Conservation (phyloP, 768 basidiomycete species). For the Trametes gibbosa region DNA sequence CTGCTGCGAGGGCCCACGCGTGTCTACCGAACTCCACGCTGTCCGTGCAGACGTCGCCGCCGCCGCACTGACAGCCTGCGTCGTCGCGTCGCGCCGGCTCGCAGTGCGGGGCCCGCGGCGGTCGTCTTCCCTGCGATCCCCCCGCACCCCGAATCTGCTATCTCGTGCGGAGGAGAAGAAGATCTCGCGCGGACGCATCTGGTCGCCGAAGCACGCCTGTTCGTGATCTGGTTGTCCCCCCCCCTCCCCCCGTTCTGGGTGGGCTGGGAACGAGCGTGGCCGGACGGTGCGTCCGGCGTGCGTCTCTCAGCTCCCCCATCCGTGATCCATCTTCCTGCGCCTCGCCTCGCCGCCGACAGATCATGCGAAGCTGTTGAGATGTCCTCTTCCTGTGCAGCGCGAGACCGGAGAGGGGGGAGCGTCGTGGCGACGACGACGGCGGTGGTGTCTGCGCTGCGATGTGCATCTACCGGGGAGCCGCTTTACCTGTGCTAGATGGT, state of each 20-base stretch:
- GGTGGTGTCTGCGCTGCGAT: neutral
- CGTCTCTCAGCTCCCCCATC: neutral
- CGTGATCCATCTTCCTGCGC: neutral
- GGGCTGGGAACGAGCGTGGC: too few species aligned
- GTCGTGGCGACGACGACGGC: neutral
- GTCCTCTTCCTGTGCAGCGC: constrained; percentile 9
- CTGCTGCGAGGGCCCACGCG: neutral
- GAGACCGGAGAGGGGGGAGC: neutral
- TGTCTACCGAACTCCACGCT: constrained; percentile 2
- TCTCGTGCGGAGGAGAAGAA: neutral
- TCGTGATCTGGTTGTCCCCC: too few species aligned
- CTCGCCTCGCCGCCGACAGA: constrained; percentile 1
- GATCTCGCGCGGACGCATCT: constrained; percentile 11
- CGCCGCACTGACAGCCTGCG: neutral
- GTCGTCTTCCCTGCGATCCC: neutral
- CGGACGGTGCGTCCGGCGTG: neutral
- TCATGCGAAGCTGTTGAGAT: constrained; percentile 10
- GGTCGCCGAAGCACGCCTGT: constrained; percentile 5
- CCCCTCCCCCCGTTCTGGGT: too few species aligned
- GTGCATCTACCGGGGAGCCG: neutral
- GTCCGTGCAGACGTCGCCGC: constrained; percentile 1
- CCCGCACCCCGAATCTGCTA: neutral
- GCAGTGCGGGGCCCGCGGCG: neutral
- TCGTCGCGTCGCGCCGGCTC: neutral
- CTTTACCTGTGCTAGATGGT: neutral